Conservation (phyloP, 345 rosid species). For the Streptanthus diversifolius region DNA sequence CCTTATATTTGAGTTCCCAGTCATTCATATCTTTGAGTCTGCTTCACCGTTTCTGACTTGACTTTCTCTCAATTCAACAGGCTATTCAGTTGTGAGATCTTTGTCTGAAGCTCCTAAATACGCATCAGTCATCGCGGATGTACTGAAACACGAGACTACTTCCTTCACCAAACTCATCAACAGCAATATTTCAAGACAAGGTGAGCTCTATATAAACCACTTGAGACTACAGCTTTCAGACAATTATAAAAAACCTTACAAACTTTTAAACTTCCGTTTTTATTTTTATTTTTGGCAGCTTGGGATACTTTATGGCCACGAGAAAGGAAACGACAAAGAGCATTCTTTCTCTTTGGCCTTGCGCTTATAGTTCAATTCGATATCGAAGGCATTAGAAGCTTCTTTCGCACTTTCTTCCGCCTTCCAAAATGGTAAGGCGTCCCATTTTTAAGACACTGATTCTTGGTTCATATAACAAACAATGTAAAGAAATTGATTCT, state of each 20-base stretch:
- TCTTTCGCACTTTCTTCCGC: constrained; percentile 80
- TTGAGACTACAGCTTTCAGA: neutral
- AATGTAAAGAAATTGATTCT: constrained; percentile 1
- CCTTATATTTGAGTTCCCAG: neutral
- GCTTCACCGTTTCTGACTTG: neutral
- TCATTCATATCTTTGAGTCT: neutral
- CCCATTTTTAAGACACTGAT: neutral
- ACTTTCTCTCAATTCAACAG: constrained; percentile 40
- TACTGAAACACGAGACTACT: constrained; percentile 43
- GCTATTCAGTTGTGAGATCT: constrained; percentile 92
- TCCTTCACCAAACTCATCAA: constrained; percentile 32
- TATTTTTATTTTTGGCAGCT: constrained; percentile 53
- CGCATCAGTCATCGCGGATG: constrained; percentile 74
- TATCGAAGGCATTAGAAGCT: constrained; percentile 70
- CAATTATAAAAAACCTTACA: neutral
- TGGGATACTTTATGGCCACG: constrained; percentile 95
- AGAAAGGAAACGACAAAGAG: constrained; percentile 93
- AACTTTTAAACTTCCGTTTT: neutral
- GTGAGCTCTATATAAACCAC: constrained; percentile 30
- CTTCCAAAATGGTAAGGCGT: constrained; percentile 75
- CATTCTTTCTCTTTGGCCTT: constrained; percentile 90
- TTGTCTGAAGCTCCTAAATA: constrained; percentile 93
- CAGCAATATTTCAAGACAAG: constrained; percentile 76
- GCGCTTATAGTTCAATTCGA: constrained; percentile 86
- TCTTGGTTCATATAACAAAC: constrained; percentile 1